Percentiles rank a stretch among this genome's conserved stretches.
phyloP scores from a whole-genome alignment of 805 yeast genomes.

The Ogataea kodamae region DNA sequence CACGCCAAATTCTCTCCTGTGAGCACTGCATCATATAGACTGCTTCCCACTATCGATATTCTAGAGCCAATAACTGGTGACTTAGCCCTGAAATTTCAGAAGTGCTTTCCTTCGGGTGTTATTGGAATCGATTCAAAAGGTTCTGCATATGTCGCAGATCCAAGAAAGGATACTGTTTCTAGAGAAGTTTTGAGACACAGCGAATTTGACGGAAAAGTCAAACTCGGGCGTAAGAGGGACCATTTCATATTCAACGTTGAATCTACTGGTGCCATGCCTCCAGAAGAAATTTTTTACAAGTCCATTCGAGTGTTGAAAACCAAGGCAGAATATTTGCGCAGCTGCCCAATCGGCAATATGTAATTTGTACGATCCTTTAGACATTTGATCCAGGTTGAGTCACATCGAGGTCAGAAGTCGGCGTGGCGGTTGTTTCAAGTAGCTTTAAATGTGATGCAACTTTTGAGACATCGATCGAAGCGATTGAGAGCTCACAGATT shows the following conservation, averaged over 20 bases:
- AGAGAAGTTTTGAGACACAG: constrained; percentile 94
- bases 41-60: constrained; percentile 84
- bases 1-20: constrained; percentile 98
- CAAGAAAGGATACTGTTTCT: constrained; percentile 94
- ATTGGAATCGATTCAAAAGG: constrained; percentile 65
- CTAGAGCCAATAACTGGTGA: constrained; percentile 69
- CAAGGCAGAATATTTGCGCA: constrained; percentile 76
- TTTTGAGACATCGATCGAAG: constrained; percentile 10
- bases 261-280: constrained; percentile 94
- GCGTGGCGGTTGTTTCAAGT: constrained; percentile 2
- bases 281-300: constrained; percentile 93
- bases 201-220: constrained; percentile 85
- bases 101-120: constrained; percentile 93
- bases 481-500: constrained; percentile 9
- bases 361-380: constrained; percentile 4
- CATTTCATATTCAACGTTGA: constrained; percentile 95
- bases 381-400: constrained; percentile 3
- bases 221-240: constrained; percentile 85
- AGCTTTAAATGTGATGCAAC: constrained; percentile 1
- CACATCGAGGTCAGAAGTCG: constrained; percentile 18
- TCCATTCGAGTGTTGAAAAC: constrained; percentile 80
- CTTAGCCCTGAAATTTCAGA: constrained; percentile 73
- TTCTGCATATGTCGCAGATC: constrained; percentile 78
- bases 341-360: constrained; percentile 63
- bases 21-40: constrained; percentile 91